Percentiles rank a stretch among this genome's conserved stretches.
phyloP scores from a whole-genome alignment of 2,329 filamentous ascomycete genomes.

The Gliomastix tumulicola region DNA sequence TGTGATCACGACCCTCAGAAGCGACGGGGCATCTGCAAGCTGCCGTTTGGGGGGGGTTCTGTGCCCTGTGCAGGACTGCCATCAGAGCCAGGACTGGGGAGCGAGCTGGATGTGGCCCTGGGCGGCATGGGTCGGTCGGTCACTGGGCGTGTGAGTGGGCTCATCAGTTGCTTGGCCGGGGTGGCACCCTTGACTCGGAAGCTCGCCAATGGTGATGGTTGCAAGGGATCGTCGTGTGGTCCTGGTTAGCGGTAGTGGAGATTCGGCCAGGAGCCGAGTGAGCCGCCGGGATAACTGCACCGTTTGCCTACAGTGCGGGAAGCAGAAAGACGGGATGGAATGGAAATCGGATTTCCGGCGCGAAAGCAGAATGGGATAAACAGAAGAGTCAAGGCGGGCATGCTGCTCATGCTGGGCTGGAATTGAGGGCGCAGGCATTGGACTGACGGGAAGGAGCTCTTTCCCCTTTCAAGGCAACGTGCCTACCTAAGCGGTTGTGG shows the following conservation, averaged over 20 bases:
- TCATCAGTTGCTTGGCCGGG: not conserved
- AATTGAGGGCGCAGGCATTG: not conserved
- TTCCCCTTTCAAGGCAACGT: too few species aligned
- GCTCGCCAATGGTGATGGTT: slow-evolving; percentile 1
- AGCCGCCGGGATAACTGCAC: slow-evolving; percentile 2
- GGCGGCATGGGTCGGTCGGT: too few species aligned
- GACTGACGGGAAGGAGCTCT: not conserved
- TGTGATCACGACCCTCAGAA: not conserved
- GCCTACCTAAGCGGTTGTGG: too few species aligned
- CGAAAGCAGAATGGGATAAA: not conserved
- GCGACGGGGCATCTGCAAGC: slow-evolving; percentile 2
- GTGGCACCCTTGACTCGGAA: not conserved
- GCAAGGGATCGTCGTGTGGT: not conserved
- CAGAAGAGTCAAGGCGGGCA: not conserved
- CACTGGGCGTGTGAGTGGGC: too few species aligned
- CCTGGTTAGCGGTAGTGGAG: slow-evolving; percentile 6
- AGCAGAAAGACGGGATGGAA: too few species aligned
- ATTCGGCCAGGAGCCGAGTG: slow-evolving; percentile 7
- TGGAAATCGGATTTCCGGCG: not conserved
- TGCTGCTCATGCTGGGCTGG: not conserved
- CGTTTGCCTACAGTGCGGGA: too few species aligned
- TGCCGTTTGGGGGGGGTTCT: not conserved
- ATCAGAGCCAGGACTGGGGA: not conserved
- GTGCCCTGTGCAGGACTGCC: not conserved
- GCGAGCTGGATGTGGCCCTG: not conserved